Percentiles rank a stretch among this genome's conserved stretches.
Evolutionary conservation across 176 grass and related monocot genomes (phyloP).

Genomic region (Otatea glauca): DNA sequence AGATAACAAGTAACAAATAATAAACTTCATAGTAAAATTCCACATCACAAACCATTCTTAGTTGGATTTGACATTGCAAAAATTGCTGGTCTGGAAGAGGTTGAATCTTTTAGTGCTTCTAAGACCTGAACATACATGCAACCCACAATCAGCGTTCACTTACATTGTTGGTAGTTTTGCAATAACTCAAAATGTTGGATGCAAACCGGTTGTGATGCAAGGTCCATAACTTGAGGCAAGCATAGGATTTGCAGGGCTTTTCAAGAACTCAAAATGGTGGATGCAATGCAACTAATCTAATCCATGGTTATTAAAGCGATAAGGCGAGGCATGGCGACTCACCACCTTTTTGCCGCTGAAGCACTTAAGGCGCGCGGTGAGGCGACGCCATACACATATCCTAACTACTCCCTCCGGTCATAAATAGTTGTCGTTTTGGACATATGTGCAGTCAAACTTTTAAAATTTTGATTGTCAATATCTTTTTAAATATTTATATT

Average conservation of each 20-base stretch:
- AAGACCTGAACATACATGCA: conserved; percentile 65
- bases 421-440: too few relatives aligned
- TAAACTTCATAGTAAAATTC: conserved; percentile 41
- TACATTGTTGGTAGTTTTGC: neutral
- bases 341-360: too few relatives aligned
- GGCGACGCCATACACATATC: too few relatives aligned
- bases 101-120: conserved; percentile 87
- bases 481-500: too few relatives aligned
- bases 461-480: too few relatives aligned
- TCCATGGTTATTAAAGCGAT: neutral
- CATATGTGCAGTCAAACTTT: too few relatives aligned
- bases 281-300: conserved; percentile 23
- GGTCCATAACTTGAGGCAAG: too few relatives aligned
- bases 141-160: conserved; percentile 15
- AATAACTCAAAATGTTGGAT: too few relatives aligned
- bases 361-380: too few relatives aligned
- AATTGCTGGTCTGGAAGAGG: conserved; percentile 85
- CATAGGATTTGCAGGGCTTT: neutral
- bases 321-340: too few relatives aligned
- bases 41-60: conserved; percentile 74
- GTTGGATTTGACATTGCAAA: conserved; percentile 99
- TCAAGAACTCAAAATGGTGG: neutral
- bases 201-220: too few relatives aligned
- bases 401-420: too few relatives aligned
- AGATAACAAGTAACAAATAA: conserved; percentile 32